Conservation (phyloP, 768 basidiomycete genomes). For the Pholiota conissans region DNA sequence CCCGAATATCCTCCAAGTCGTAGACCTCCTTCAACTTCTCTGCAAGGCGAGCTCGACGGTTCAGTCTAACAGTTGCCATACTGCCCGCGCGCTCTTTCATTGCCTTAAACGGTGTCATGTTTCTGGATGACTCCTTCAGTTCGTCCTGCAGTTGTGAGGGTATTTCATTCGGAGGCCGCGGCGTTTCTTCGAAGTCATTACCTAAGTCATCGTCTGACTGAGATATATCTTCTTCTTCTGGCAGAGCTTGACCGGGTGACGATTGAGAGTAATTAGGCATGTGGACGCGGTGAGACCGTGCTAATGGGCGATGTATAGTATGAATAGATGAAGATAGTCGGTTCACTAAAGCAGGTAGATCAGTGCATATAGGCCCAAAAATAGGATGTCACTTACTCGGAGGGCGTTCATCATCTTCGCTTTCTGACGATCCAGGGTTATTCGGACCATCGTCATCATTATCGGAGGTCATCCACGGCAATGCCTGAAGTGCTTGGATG, state of each 20-base stretch:
- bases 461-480: slow-evolving; percentile 76
- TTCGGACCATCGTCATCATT: slow-evolving; percentile 63
- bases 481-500: slow-evolving; percentile 84
- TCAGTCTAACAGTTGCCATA: slow-evolving; percentile 69
- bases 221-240: slow-evolving; percentile 27
- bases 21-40: slow-evolving; percentile 91
- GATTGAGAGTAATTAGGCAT: slow-evolving; percentile 23
- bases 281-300: slow-evolving; percentile 55
- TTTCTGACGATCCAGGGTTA: slow-evolving; percentile 48
- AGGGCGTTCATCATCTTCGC: slow-evolving; percentile 68
- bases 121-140: neutral
- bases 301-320: slow-evolving; percentile 80
- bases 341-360: slow-evolving; percentile 29
- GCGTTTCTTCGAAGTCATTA: slow-evolving; percentile 63
- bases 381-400: slow-evolving; percentile 23
- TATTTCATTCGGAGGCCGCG: slow-evolving; percentile 30
- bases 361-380: neutral
- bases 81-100: slow-evolving; percentile 52
- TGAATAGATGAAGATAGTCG: slow-evolving; percentile 84
- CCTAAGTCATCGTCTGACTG: slow-evolving; percentile 28
- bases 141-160: slow-evolving; percentile 7
- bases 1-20: slow-evolving; percentile 74
- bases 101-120: slow-evolving; percentile 21
- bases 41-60: slow-evolving; percentile 72
- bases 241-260: slow-evolving; percentile 16